A percentile compares a stretch with the other conserved stretches of the same genome.
phyloP scores from a whole-genome alignment of 495 filamentous ascomycete genomes.

The Podospora australis region DNA sequence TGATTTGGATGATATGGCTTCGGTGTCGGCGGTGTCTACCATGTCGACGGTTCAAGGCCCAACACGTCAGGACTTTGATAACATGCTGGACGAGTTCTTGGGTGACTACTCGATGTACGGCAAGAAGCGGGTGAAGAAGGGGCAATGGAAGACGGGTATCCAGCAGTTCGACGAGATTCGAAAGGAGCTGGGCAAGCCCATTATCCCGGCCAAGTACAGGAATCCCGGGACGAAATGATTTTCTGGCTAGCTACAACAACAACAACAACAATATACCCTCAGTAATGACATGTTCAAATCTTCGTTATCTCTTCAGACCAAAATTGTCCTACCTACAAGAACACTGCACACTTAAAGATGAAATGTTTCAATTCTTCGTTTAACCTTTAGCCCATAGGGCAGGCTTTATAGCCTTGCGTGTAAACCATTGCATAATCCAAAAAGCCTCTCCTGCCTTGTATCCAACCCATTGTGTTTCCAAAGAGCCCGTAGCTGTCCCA shows the following conservation, averaged over 20 bases:
- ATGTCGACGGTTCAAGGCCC: constrained; percentile 50
- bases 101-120: constrained; percentile 66
- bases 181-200: constrained; percentile 71
- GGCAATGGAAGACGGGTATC: constrained; percentile 71
- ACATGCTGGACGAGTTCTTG: constrained; percentile 90
- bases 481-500: too few relatives aligned
- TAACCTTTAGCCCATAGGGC: too few relatives aligned
- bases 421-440: background rate
- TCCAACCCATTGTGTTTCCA: background rate
- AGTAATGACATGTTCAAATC: too few relatives aligned
- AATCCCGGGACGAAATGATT: background rate
- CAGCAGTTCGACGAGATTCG: constrained; percentile 88
- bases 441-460: background rate
- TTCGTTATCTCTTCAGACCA: too few relatives aligned
- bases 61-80: constrained; percentile 69
- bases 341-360: too few relatives aligned
- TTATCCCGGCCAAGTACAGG: constrained; percentile 17
- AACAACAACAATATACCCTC: too few relatives aligned
- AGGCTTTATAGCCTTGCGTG: too few relatives aligned
- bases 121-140: constrained; percentile 78
- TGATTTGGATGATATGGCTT: constrained; percentile 54
- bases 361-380: background rate
- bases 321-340: too few relatives aligned
- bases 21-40: constrained; percentile 40
- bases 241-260: too few relatives aligned